Evolutionary conservation across 768 basidiomycete species (phyloP).

Genomic region (Mycena galericulata): DNA sequence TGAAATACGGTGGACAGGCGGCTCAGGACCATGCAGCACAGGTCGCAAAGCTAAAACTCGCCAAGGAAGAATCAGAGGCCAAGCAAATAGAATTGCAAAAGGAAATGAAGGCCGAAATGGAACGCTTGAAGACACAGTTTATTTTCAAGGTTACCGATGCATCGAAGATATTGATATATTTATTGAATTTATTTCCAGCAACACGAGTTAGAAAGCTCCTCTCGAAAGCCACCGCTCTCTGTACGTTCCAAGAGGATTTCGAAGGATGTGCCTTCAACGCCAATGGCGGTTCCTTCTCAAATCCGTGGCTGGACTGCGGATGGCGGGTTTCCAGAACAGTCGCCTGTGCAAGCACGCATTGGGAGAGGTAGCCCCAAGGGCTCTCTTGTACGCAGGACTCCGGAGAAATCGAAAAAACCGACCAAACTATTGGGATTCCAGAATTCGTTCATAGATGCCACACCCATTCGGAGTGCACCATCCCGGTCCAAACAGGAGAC

Average conservation of each 20-base stretch:
- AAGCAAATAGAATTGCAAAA: slow-evolving; percentile 67
- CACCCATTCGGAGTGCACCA: slow-evolving; percentile 46
- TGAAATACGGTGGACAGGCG: slow-evolving; percentile 51
- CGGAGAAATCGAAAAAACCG: slow-evolving; percentile 47
- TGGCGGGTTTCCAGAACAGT: slow-evolving; percentile 39
- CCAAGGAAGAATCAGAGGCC: slow-evolving; percentile 71
- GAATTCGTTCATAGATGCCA: slow-evolving; percentile 61
- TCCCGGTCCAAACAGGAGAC: slow-evolving; percentile 28
- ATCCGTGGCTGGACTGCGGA: slow-evolving; percentile 51
- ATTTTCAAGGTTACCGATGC: slow-evolving; percentile 69
- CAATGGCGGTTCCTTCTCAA: slow-evolving; percentile 53
- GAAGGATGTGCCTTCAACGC: slow-evolving; percentile 54
- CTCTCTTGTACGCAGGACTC: slow-evolving; percentile 44
- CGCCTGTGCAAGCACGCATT: slow-evolving; percentile 46
- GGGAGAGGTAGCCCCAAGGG: slow-evolving; percentile 37
- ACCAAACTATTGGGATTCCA: slow-evolving; percentile 64
- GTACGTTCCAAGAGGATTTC: slow-evolving; percentile 54
- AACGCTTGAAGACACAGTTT: slow-evolving; percentile 75
- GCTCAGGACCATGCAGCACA: slow-evolving; percentile 70
- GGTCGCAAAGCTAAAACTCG: slow-evolving; percentile 64
- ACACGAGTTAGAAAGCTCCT: slow-evolving; percentile 72
- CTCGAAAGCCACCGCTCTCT: slow-evolving; percentile 61
- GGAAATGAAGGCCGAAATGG: slow-evolving; percentile 75
- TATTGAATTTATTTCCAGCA: slow-evolving; percentile 55
- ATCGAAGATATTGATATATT: slow-evolving; percentile 12